Evolutionary conservation across 2,329 filamentous ascomycete species (phyloP).

Genomic region (Rhynchosporium secalis): DNA sequence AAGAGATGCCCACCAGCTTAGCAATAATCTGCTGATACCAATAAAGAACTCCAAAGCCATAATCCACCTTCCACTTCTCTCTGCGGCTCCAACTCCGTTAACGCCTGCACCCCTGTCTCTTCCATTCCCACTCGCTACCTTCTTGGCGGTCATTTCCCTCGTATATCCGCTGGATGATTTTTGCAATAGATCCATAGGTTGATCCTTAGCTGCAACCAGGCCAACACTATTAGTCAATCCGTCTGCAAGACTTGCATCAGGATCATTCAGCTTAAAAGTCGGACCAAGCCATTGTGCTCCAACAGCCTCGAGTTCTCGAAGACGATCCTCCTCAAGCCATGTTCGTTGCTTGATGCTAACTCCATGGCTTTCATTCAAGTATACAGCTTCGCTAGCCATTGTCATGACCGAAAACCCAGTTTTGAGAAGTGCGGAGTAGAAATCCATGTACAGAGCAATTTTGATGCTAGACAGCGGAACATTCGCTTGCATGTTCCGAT

Average conservation of each 20-base stretch:
- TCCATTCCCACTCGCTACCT: slow-evolving; percentile 45
- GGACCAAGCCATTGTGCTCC: slow-evolving; percentile 40
- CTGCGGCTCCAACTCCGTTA: slow-evolving; percentile 75
- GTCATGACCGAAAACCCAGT: slow-evolving; percentile 86
- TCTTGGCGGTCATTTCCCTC: slow-evolving; percentile 67
- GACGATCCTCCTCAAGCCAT: slow-evolving; percentile 87
- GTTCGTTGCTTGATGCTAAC: slow-evolving; percentile 75
- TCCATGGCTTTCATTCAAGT: slow-evolving; percentile 82
- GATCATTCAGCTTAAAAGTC: slow-evolving; percentile 34
- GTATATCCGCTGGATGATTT: slow-evolving; percentile 63
- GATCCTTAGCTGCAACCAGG: slow-evolving; percentile 35
- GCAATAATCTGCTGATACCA: slow-evolving; percentile 67
- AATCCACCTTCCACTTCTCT: slow-evolving; percentile 76
- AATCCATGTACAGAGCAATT: slow-evolving; percentile 86
- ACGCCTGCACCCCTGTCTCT: slow-evolving; percentile 43
- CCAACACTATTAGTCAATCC: slow-evolving; percentile 36
- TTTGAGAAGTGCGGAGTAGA: slow-evolving; percentile 86
- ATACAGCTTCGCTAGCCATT: slow-evolving; percentile 93
- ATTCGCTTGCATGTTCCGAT: slow-evolving; percentile 89
- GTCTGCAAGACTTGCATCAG: slow-evolving; percentile 29
- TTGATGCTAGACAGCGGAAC: slow-evolving; percentile 79
- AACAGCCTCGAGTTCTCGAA: slow-evolving; percentile 69
- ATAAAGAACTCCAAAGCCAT: slow-evolving; percentile 74
- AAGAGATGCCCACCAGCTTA: slow-evolving; percentile 45
- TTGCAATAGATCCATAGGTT: slow-evolving; percentile 38